Base-by-base conservation (phyloP, 805 yeast genomes). In the Candida ulmi region DNA sequence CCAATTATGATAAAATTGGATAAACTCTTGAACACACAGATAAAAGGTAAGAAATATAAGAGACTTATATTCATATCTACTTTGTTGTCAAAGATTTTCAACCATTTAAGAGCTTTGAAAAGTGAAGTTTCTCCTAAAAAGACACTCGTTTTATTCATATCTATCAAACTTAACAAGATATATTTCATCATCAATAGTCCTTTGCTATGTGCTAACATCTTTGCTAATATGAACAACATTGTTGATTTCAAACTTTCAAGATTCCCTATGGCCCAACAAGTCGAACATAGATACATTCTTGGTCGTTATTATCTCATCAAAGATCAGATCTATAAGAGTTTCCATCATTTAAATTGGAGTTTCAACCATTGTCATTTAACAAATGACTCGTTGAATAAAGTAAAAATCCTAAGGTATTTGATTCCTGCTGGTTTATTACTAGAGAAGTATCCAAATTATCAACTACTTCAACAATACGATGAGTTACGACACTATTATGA, bases 171-270 rank as follows among this genome's bases (percentile, higher is more conserved):
- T 33, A 78, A 82, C 54, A 63, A 60, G 44, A 60, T 74, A 0
- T 79, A 79, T 53, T 74, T 75, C 52, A 61, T 57, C 30, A 68
- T 79, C 17, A 71, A 66, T 24, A 75, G 72, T 24, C 82, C 83
- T 6, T 62, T 77, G 47, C 58, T 77, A 15, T 79, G 85, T 57
- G 69, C 77, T 27, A 78, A 79, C 48, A 76, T 79, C 30, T 77
- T 78, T 50, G 69, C 80, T 26, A 79, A 78, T 54, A 71, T 79
- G 63, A 75, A 72, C 13, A 28, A n/a, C 35, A 47, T 73, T 35
- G 65, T 79, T 16, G 61, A 63, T 18, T 58, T 78, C 30, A 65
- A 63, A 30, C 67, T 68, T 38, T 46, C 46, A 3, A 55, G 62
- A n/a, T 76, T 69, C 30, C 54, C 67, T 4, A 62, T 50, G 31